A percentile compares a stretch with the other conserved stretches of the same genome.
Evolutionary conservation across 73 alveolate species (phyloP).

Genomic region (Paramecium tetraurelia): DNA sequence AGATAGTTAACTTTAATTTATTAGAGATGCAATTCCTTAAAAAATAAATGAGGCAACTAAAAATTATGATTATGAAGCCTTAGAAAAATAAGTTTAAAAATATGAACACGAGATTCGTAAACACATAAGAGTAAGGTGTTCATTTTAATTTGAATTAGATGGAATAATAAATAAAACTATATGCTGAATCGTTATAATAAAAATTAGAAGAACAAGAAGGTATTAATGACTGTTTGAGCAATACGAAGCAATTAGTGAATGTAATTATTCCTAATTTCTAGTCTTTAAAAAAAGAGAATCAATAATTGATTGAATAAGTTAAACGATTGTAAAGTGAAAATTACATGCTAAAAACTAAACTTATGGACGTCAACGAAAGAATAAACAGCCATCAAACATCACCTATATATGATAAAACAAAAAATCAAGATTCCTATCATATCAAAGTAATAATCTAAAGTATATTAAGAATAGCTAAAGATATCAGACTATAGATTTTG

Average conservation of each 20-base stretch:
- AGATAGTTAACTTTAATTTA: constrained; percentile 14
- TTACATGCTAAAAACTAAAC: background rate
- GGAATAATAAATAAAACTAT: constrained; percentile 28
- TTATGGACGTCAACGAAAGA: background rate
- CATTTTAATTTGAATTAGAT: background rate
- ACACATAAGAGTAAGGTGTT: background rate
- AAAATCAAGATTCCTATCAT: background rate
- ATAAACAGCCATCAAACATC: background rate
- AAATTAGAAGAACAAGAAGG: constrained; percentile 9
- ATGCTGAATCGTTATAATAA: constrained; percentile 38
- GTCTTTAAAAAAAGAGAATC: constrained; percentile 28
- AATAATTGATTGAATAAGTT: background rate
- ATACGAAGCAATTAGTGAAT: background rate
- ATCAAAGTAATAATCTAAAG: background rate
- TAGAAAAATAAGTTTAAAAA: constrained; percentile 19
- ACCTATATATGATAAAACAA: background rate
- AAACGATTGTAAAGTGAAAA: background rate
- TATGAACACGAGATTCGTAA: constrained; percentile 19
- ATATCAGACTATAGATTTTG: background rate
- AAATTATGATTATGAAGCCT: constrained; percentile 11
- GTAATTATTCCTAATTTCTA: background rate
- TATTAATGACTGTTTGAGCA: background rate
- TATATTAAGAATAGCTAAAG: background rate
- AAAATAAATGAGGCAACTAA: constrained; percentile 5
- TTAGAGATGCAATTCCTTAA: background rate